phyloP scores from a whole-genome alignment of 257 asterid species.

The Asclepias syriaca region DNA sequence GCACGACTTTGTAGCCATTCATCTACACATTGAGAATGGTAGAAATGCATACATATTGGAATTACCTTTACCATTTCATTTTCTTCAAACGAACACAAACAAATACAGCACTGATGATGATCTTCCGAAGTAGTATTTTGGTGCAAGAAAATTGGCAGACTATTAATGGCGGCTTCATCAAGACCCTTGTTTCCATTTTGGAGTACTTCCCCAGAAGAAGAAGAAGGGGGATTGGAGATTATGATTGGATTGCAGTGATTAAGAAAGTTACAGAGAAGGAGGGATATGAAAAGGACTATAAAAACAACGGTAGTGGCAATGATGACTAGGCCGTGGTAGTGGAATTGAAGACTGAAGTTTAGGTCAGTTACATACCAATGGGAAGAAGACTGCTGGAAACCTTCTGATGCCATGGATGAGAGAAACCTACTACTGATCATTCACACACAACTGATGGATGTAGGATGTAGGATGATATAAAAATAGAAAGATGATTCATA shows the following conservation, averaged over 20 bases:
- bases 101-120: constrained; percentile 18
- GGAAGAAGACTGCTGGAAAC: neutral
- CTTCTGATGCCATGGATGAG: constrained; percentile 11
- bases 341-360: constrained; percentile 14
- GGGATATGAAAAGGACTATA: constrained; percentile 6
- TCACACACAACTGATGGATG: no score
- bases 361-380: constrained; percentile 20
- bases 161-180: constrained; percentile 15
- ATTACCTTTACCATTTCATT: constrained; percentile 19
- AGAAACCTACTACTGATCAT: no score
- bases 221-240: no score
- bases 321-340: constrained; percentile 11
- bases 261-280: constrained; percentile 8
- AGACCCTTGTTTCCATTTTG: constrained; percentile 4
- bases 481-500: no score
- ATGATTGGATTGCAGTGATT: neutral
- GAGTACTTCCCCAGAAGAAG: neutral
- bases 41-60: constrained; percentile 20
- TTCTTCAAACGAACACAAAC: constrained; percentile 23
- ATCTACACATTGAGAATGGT: constrained; percentile 25
- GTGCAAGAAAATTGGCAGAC: constrained; percentile 21
- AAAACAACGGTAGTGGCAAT: constrained; percentile 1
- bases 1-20: constrained; percentile 21
- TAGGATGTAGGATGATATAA: neutral
- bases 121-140: neutral